Evolutionary conservation across 345 rosid genomes (phyloP), one percentile per base, ranked within the genome.

Genomic region (Populus tremula): DNA sequence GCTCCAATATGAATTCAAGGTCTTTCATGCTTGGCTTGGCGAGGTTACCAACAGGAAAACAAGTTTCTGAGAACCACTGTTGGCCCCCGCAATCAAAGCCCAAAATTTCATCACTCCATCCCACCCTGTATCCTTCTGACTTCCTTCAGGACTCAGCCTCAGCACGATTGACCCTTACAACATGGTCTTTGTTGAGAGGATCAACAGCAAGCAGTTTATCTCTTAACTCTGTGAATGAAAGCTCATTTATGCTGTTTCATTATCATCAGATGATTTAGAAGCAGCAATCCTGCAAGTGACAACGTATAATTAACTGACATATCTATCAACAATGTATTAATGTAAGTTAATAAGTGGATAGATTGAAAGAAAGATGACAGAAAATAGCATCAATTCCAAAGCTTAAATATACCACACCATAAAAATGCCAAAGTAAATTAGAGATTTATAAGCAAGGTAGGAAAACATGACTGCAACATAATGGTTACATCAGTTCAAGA

Each of bases 81-180:
- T 96, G 99, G 78, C 97, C 99, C 78, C 99, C 98, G 79, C 98
- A 96, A 84, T 96, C 98, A 80, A 96, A 96, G 54, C 98, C 99
- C 85, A 96, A 80, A 70, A 96, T 96, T 76, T 94, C 98, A 88
- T 94, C 98, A 73, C 95, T 92, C 98, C 98, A 96, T 67, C 97
- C 97, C 63, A 92, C 89, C 85, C 98, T 91, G 79, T 89, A 92
- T 80, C 99, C 98, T 82, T 96, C 98, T 49, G 97, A 94, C 83
- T 88, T 96, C 83, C 79, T 92, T 98, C 99, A 92, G 90, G 88
- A 96, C 84, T 89, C 99, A 27, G 97, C 99, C 85, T 96, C 99
- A 25, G 97, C 97, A 76, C 81, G 88, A 81, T 92, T 94, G 67
- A 94, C 91, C 81, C 88, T 92, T 76, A 78, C 80, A 56, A 94